Conservation (phyloP, 2,329 filamentous ascomycete species). For the Macrophomina phaseolina region DNA sequence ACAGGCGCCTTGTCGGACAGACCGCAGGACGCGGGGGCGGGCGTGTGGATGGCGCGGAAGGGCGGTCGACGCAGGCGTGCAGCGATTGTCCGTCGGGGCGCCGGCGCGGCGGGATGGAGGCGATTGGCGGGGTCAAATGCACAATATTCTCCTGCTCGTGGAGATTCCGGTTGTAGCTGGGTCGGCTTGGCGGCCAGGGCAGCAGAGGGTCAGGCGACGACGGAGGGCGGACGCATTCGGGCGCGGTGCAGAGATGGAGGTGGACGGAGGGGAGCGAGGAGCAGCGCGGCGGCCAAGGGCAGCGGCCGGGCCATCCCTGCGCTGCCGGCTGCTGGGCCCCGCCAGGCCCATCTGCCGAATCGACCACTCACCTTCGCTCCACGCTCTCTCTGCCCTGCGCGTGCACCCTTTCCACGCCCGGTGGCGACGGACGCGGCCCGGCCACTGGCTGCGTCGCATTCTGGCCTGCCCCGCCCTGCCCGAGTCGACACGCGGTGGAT, state of each 20-base stretch:
- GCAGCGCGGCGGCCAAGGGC: no score
- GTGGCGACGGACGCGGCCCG: slow-evolving; percentile 5
- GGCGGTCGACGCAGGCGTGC: slow-evolving; percentile 11
- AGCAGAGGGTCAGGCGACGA: slow-evolving; percentile 7
- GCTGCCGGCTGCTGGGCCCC: neutral
- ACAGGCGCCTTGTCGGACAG: neutral
- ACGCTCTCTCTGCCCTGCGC: neutral
- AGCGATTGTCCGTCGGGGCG: slow-evolving; percentile 20
- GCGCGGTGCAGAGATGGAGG: neutral
- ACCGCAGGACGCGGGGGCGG: neutral
- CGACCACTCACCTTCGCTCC: neutral
- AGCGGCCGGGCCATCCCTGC: neutral
- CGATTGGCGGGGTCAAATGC: neutral
- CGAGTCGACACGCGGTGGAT: neutral
- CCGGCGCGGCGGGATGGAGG: slow-evolving; percentile 13
- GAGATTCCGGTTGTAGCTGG: neutral
- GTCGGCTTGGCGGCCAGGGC: neutral
- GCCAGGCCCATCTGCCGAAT: slow-evolving; percentile 9
- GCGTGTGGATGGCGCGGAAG: slow-evolving; percentile 7
- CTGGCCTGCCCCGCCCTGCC: neutral
- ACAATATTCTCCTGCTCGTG: neutral
- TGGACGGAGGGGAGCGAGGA: neutral
- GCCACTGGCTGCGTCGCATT: neutral
- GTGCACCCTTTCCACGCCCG: neutral
- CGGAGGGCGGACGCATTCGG: neutral